These are phyloP conservation scores for Starmerella bombi DNA, from an alignment of 805 yeast species.

Conservation along the genomic window DNA sequence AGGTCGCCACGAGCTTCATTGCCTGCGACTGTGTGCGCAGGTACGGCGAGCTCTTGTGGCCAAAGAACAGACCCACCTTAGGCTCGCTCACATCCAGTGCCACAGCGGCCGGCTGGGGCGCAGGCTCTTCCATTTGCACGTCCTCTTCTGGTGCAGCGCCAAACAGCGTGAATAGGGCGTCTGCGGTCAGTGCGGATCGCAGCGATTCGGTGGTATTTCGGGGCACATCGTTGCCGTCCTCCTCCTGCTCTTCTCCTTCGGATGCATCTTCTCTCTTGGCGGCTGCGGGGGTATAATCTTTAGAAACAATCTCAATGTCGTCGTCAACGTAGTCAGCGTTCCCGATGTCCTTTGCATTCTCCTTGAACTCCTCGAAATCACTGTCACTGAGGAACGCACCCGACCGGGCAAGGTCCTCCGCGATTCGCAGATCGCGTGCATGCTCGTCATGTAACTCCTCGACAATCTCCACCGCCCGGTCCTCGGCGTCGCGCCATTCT, in stretches of 20 bases:
- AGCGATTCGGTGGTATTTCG: slow-evolving; percentile 40
- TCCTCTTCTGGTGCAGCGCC: slow-evolving; percentile 36
- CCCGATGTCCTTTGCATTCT: slow-evolving; percentile 12
- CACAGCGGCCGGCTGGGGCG: slow-evolving; percentile 20
- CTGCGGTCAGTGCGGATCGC: slow-evolving; percentile 45
- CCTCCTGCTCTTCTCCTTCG: slow-evolving; percentile 28
- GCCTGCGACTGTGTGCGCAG: slow-evolving; percentile 73
- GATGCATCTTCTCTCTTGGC: slow-evolving; percentile 23
- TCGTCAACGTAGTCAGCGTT: slow-evolving; percentile 36
- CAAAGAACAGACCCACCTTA: slow-evolving; percentile 52
- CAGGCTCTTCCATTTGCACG: slow-evolving; percentile 22
- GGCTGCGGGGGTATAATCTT: neutral
- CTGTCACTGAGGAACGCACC: slow-evolving; percentile 21
- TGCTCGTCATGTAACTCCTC: slow-evolving; percentile 27
- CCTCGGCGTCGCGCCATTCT: slow-evolving; percentile 68
- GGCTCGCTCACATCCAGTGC: slow-evolving; percentile 21
- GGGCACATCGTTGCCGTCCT: neutral
- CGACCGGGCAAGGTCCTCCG: slow-evolving; percentile 5
- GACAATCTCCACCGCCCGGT: slow-evolving; percentile 55
- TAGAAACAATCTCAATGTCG: slow-evolving; percentile 30
- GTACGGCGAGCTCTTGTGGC: slow-evolving; percentile 77
- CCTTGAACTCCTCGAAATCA: slow-evolving; percentile 22
- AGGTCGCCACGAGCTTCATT: slow-evolving; percentile 35
- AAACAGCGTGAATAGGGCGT: slow-evolving; percentile 32
- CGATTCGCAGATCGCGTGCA: slow-evolving; percentile 16